Evolutionary conservation across 768 basidiomycete species (phyloP).

Genomic region (Strobilomyces echinocephalus): DNA sequence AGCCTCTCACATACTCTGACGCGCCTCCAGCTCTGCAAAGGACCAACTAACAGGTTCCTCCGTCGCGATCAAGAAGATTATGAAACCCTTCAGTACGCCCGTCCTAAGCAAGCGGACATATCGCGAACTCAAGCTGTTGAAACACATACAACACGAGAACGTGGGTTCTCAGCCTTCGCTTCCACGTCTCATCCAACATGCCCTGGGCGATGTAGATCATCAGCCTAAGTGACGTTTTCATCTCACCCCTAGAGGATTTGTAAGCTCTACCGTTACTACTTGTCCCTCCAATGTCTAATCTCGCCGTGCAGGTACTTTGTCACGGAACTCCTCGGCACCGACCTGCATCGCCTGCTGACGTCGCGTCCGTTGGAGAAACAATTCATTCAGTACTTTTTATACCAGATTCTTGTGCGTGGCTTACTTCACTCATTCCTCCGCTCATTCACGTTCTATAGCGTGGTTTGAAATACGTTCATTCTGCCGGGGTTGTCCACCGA

Average conservation of each 20-base stretch:
- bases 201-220: slow-evolving; percentile 64
- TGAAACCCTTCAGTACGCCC: slow-evolving; percentile 99
- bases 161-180: slow-evolving; percentile 40
- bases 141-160: slow-evolving; percentile 98
- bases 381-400: slow-evolving; percentile 99
- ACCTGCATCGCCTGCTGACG: slow-evolving; percentile 94
- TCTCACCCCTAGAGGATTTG: slow-evolving; percentile 98
- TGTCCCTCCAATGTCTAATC: background rate
- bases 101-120: slow-evolving; percentile 98
- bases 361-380: slow-evolving; percentile 98
- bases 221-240: slow-evolving; percentile 97
- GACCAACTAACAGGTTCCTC: slow-evolving; percentile 91
- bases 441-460: slow-evolving; percentile 48
- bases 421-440: background rate
- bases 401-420: slow-evolving; percentile 85
- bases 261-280: slow-evolving; percentile 36
- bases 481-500: slow-evolving; percentile 96
- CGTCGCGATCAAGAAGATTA: slow-evolving; percentile 99
- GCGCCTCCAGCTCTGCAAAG: slow-evolving; percentile 70
- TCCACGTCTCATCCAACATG: slow-evolving; percentile 5
- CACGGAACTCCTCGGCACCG: slow-evolving; percentile 96
- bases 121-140: slow-evolving; percentile 94
- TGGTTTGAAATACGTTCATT: slow-evolving; percentile 98
- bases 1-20: slow-evolving; percentile 7
- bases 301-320: slow-evolving; percentile 80